Percentiles rank a stretch among this genome's conserved stretches.
Evolutionary conservation across 306 rosid species (phyloP).

Genomic region (Acacia melanoxylon): DNA sequence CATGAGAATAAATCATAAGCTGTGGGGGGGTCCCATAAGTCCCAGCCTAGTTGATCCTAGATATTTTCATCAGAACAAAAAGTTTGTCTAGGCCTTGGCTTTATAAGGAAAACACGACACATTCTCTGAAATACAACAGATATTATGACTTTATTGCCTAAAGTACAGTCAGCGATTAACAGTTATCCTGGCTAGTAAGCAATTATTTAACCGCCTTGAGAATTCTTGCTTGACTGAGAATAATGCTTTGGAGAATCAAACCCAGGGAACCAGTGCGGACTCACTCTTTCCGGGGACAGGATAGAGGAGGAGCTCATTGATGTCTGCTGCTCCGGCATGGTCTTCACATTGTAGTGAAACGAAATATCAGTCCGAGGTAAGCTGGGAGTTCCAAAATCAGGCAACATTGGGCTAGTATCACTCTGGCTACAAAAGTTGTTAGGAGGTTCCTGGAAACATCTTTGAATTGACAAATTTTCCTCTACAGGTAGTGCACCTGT

Average conservation of each 20-base stretch:
- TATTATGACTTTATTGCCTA: conserved; percentile 21
- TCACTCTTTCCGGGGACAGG: conserved; percentile 37
- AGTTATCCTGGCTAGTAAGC: conserved; percentile 23
- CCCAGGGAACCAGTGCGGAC: conserved; percentile 44
- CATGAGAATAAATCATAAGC: background rate
- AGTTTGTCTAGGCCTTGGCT: background rate
- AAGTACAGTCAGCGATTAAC: conserved; percentile 28
- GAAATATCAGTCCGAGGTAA: conserved; percentile 58
- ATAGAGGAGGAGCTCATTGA: conserved; percentile 44
- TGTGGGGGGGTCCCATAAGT: conserved; percentile 8
- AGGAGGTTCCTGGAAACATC: conserved; percentile 54
- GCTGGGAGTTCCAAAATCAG: conserved; percentile 64
- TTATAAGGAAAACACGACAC: conserved; percentile 31
- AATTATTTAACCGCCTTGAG: conserved; percentile 50
- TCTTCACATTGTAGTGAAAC: conserved; percentile 50
- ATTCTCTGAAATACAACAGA: conserved; percentile 29
- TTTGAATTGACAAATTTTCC: conserved; percentile 55
- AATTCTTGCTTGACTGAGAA: conserved; percentile 50
- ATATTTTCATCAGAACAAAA: conserved; percentile 20
- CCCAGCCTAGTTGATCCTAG: conserved; percentile 25
- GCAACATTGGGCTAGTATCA: conserved; percentile 42
- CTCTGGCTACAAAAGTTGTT: conserved; percentile 40
- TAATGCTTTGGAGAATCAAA: conserved; percentile 50
- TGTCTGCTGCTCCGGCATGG: conserved; percentile 49
- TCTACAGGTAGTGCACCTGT: conserved; percentile 80